Evolutionary conservation across 306 rosid genomes (phyloP).

Genomic region (Macrotyloma uniflorum): DNA sequence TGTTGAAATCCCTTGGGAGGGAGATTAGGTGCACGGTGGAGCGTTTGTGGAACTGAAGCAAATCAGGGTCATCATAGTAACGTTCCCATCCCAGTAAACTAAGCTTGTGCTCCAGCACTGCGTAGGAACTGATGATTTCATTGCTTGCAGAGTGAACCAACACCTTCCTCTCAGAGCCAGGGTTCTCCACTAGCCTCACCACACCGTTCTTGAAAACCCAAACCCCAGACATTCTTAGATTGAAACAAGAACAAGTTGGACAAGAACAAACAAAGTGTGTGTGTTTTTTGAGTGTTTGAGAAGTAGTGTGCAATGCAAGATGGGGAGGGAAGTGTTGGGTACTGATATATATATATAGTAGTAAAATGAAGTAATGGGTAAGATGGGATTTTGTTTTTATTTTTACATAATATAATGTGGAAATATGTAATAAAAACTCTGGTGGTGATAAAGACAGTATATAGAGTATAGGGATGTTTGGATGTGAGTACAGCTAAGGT

Average conservation of each 20-base stretch:
- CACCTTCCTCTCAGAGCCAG: conserved; percentile 68
- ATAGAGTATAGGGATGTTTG: conserved; percentile 26
- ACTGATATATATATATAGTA: conserved; percentile 52
- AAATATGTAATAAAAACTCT: background rate
- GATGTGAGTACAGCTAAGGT: conserved; percentile 48
- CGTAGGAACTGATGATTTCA: conserved; percentile 70
- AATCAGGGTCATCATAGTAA: conserved; percentile 85
- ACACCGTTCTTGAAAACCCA: conserved; percentile 97
- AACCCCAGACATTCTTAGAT: conserved; percentile 74
- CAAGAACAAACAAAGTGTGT: background rate
- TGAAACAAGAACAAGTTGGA: background rate
- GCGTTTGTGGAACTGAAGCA: conserved; percentile 85
- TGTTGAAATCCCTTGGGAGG: conserved; percentile 77
- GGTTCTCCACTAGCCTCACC: conserved; percentile 80
- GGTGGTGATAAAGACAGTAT: conserved; percentile 14
- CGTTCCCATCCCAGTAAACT: conserved; percentile 82
- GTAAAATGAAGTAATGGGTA: conserved; percentile 6
- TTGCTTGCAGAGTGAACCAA: conserved; percentile 66
- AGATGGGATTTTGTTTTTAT: background rate
- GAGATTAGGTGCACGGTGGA: conserved; percentile 87
- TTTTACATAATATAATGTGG: background rate
- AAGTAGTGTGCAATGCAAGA: conserved; percentile 15
- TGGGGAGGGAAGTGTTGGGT: conserved; percentile 24
- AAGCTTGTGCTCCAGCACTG: conserved; percentile 61
- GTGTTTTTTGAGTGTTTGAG: background rate